Percentiles rank a stretch among this genome's conserved stretches.
These are phyloP conservation scores for Nakazawaea wickerhamii DNA, from an alignment of 805 yeast genomes.

Conservation along the genomic window DNA sequence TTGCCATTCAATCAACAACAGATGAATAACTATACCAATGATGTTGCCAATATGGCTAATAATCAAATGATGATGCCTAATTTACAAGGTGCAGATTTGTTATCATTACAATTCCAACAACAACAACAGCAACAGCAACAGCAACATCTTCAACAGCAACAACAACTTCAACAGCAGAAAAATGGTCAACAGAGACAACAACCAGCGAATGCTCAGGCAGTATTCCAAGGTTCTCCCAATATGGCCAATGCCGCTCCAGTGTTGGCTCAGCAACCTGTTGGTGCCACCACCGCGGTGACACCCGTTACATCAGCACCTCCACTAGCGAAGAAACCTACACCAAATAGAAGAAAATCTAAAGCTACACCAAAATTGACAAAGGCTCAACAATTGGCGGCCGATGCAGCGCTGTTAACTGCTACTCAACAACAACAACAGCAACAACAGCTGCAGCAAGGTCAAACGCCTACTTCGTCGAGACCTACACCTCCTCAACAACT, in stretches of 20 bases:
- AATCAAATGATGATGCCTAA: conserved; percentile 11
- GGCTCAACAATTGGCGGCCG: conserved; percentile 10
- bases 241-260: conserved; percentile 3
- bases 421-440: conserved; percentile 13
- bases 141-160: conserved; percentile 30
- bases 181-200: conserved; percentile 29
- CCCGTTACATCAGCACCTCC: conserved; percentile 9
- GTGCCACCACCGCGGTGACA: conserved; percentile 12
- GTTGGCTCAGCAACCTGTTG: background rate
- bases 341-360: conserved; percentile 20
- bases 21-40: background rate
- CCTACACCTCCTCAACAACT: conserved; percentile 10
- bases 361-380: conserved; percentile 14
- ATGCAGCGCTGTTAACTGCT: conserved; percentile 8
- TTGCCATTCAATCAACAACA: conserved; percentile 2
- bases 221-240: background rate
- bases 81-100: conserved; percentile 2
- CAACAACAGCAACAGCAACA: conserved; percentile 17
- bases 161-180: conserved; percentile 24
- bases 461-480: conserved; percentile 9
- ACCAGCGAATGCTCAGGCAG: conserved; percentile 4
- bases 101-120: conserved; percentile 14
- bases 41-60: background rate
- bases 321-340: conserved; percentile 17
- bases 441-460: conserved; percentile 14